Evolutionary conservation across 169 alveolate genomes (phyloP), one percentile per base, ranked within the genome.

Genomic region (Cryptosporidium xiaoi): DNA sequence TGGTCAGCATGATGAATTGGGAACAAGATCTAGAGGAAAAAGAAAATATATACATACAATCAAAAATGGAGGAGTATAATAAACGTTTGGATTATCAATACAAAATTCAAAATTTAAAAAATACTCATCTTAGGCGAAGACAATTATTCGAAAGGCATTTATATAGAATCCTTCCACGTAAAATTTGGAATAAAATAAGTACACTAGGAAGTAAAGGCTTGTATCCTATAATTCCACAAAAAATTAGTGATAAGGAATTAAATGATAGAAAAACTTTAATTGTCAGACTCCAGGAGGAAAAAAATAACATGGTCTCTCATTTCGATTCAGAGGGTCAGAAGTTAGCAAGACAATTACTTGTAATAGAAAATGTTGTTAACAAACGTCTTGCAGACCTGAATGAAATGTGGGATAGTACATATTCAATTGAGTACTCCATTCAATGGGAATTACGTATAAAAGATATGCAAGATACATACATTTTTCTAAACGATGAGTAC

Each of bases 371-470:
- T 40, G 87, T 77, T 18, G 51, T 62, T 27, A 33, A 77, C 48
- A 77, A 77, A 24, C 87, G 48, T 1, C 64, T 77, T 55, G 69
- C 69, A 12, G 87, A 77, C 13, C 36, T 77, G 48, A 77, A 77
- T 77, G 87, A 77, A 60, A 77, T 77, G 77, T 77, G 87, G 87
- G 87, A 77, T 48, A 77, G 51, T 29, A 60, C 87, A 10, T 77
- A 77, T 48, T 77, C 87, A 1, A 62, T 77, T 34, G 87, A 77
- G 27, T 77, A 77, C 64, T 56, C 87, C 13, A 77, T 77, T 34
- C 87, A 77, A 36, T 77, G 87, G 87, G 87, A 77, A 51, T 62
- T 77, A 2, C 40, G 87, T 24, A 60, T 77, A 34, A 77, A 77
- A 27, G 87, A 77, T 13, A 77, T 77, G 87, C 87, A 77, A 44